Conservation (phyloP, 2,329 filamentous ascomycete genomes). For the Ceratocystis ficicola region DNA sequence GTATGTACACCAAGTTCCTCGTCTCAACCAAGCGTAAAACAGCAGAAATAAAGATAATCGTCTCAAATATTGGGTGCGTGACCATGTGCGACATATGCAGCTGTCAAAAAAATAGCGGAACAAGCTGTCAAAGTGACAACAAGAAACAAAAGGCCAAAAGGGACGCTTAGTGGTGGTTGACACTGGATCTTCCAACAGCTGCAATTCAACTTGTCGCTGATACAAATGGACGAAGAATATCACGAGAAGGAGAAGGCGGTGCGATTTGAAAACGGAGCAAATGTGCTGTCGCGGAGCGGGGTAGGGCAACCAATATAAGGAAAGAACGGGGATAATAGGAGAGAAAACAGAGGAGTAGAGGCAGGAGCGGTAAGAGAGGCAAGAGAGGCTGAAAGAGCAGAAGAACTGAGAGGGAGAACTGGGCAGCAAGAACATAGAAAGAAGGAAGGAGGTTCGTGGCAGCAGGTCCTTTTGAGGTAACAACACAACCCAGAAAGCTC, state of each 20-base stretch:
- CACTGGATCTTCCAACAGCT: neutral
- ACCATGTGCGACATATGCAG: neutral
- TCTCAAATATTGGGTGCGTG: neutral
- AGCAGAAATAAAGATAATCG: neutral
- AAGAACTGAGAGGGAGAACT: neutral
- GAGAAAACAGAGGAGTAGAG: neutral
- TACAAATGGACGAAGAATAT: neutral
- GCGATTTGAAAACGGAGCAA: neutral
- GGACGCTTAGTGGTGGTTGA: neutral
- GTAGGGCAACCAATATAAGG: neutral
- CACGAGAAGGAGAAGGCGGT: neutral
- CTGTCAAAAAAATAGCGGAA: neutral
- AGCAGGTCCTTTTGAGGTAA: neutral
- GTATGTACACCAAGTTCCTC: neutral
- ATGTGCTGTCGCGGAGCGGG: neutral
- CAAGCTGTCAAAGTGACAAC: neutral
- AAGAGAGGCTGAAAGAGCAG: neutral
- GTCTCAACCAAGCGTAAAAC: neutral
- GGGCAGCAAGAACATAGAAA: neutral
- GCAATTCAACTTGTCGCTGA: neutral
- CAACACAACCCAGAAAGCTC: neutral
- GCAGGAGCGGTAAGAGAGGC: neutral
- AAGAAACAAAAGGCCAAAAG: neutral
- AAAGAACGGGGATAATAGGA: neutral
- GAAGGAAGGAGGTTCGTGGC: slow-evolving; percentile 2